A percentile compares a stretch with the other conserved stretches of the same genome.
Evolutionary conservation across 176 grass and related monocot genomes (phyloP).

Genomic region (Rhynchospora pubera): DNA sequence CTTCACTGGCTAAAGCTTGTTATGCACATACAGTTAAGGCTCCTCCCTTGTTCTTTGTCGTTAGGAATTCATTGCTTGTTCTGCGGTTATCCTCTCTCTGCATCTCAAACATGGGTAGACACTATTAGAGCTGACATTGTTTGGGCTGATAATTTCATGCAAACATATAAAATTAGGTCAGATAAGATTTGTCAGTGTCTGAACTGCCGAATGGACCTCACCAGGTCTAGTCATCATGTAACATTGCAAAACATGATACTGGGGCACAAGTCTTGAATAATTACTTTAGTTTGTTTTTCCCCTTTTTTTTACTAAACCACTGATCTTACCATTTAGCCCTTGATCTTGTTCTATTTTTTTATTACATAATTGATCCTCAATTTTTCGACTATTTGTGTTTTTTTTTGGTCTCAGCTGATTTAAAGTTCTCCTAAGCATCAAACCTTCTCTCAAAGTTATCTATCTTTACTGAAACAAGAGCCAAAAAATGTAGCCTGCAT

Average conservation of each 20-base stretch:
- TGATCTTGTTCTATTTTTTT: neutral
- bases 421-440: neutral
- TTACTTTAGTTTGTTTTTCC: neutral
- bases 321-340: neutral
- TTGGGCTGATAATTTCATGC: neutral
- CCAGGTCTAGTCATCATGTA: neutral
- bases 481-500: neutral
- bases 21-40: constrained; percentile 56
- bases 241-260: neutral
- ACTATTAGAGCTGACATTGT: neutral
- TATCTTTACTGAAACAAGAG: neutral
- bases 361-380: neutral
- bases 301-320: neutral
- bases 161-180: neutral
- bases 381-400: neutral
- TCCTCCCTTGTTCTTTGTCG: neutral
- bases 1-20: constrained; percentile 58
- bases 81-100: neutral
- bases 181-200: neutral
- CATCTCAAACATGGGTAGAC: neutral
- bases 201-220: neutral
- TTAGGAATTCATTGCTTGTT: too few relatives aligned
- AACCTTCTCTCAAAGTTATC: neutral
- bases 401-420: neutral
- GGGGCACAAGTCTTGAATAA: neutral